Base-by-base conservation (phyloP, 371 early-diverging fungal species). In the Conidiobolus incongruus region DNA sequence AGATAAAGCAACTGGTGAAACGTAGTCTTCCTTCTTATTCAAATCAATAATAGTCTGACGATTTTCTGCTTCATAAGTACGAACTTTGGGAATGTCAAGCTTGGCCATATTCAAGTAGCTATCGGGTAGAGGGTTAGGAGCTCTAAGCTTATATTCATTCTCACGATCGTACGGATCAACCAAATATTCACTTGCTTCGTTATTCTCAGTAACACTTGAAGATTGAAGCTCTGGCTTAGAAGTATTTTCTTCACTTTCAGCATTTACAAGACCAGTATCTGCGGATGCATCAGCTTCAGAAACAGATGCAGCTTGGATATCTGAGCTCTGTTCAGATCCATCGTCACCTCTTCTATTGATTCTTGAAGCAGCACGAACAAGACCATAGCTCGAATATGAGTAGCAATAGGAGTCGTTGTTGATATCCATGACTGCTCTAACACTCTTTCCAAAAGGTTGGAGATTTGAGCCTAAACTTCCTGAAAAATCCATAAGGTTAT, bases 91-190 rank as follows among this genome's bases (percentile, higher is more conserved):
- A 6, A 17, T 29, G 21, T 40, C 28, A 4, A 40, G 21, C 15
- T 29, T 29, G 15, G 28, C 17, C 41, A 40, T 40, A 6, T 40
- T 29, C 6, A 40, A 26, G 20, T n/a, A 40, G 24, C 8, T 10
- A 29, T 40, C 41, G 5, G 29, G 16, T 15, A 40, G 41, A 17
- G 41, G 41, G 12, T 5, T 17, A 40, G 41, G 41, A 17, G 13
- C 17, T 6, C 41, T 8, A 8, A 40, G 16, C 7, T 40, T 23
- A 23, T 29, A 8, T 20, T 10, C 2, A 28, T 40, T 29, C 22
- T 40, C 13, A 8, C 41, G 4, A 32, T 40, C 41, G 21, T n/a
- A 40, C 15, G 41, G 41, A 19, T 29, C 41, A 31, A n/a, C n/a
- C n/a, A n/a, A n/a, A n/a, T n/a, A n/a, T n/a, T n/a, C n/a, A 17